These are phyloP conservation scores for Arabidopsis arenosa DNA, from an alignment of 345 rosid species.

Conservation along the genomic window DNA sequence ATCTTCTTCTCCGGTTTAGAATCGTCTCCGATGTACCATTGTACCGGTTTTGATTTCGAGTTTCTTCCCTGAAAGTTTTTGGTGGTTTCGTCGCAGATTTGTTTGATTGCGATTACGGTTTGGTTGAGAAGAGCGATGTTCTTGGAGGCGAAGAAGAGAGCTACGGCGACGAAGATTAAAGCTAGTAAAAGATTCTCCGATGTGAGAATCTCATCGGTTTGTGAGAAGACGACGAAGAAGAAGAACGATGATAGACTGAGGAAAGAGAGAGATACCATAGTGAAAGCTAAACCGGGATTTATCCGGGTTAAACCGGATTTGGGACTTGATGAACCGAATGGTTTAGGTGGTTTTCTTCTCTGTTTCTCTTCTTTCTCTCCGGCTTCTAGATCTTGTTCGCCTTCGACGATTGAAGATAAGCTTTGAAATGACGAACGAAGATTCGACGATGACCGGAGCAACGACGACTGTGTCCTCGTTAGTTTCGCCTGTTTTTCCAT, in stretches of 20 bases:
- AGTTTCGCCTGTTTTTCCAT: constrained; percentile 82
- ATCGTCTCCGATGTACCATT: constrained; percentile 79
- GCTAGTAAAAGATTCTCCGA: constrained; percentile 81
- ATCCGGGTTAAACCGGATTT: constrained; percentile 60
- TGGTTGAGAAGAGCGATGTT: constrained; percentile 66
- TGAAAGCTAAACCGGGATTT: constrained; percentile 61
- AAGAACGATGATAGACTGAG: constrained; percentile 55
- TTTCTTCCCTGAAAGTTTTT: constrained; percentile 48
- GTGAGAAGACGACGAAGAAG: constrained; percentile 61
- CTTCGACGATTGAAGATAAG: constrained; percentile 60
- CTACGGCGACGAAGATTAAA: constrained; percentile 72
- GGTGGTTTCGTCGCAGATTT: constrained; percentile 52
- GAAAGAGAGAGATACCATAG: constrained; percentile 59
- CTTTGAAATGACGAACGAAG: constrained; percentile 85
- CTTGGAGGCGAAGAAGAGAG: constrained; percentile 79
- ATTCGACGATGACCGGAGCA: constrained; percentile 85
- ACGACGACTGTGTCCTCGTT: constrained; percentile 79
- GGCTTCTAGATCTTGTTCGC: constrained; percentile 49
- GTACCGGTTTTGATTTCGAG: constrained; percentile 55
- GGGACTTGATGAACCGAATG: constrained; percentile 53
- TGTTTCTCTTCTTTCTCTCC: constrained; percentile 55
- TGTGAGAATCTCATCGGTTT: constrained; percentile 66
- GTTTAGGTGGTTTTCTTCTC: constrained; percentile 44
- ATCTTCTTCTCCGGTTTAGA: constrained; percentile 31
- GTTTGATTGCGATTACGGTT: constrained; percentile 49